Conservation (phyloP, 805 yeast genomes). For the Isabelozyma rhagii region DNA sequence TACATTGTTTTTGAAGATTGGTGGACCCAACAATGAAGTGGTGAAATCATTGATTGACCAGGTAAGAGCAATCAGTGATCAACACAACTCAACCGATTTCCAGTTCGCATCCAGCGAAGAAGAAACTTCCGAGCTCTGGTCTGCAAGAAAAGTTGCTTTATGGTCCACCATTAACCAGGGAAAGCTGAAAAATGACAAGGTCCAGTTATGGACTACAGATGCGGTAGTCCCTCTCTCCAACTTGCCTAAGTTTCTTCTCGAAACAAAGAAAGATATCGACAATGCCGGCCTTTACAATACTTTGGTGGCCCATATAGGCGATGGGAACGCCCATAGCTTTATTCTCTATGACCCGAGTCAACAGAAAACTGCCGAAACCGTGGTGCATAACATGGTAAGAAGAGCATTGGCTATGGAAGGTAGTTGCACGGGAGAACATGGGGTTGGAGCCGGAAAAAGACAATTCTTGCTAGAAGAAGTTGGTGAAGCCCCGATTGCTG, state of each 20-base stretch:
- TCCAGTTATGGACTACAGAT: slow-evolving; percentile 71
- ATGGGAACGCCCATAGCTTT: slow-evolving; percentile 76
- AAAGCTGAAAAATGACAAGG: slow-evolving; percentile 28
- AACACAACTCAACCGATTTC: slow-evolving; percentile 45
- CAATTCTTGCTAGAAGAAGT: slow-evolving; percentile 57
- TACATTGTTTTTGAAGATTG: slow-evolving; percentile 61
- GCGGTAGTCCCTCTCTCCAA: slow-evolving; percentile 78
- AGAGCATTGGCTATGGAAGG: slow-evolving; percentile 48
- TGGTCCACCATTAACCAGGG: slow-evolving; percentile 40
- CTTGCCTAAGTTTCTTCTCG: slow-evolving; percentile 59
- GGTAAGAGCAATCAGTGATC: slow-evolving; percentile 29
- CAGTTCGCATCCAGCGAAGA: slow-evolving; percentile 60
- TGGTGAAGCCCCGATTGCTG: slow-evolving; percentile 59
- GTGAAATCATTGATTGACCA: slow-evolving; percentile 29
- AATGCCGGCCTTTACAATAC: slow-evolving; percentile 52
- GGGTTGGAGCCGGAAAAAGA: slow-evolving; percentile 76
- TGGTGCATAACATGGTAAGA: slow-evolving; percentile 24
- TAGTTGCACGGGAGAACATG: slow-evolving; percentile 85
- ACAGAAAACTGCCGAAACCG: slow-evolving; percentile 34
- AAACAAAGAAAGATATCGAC: slow-evolving; percentile 58
- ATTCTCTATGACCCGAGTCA: slow-evolving; percentile 57
- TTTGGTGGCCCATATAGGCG: slow-evolving; percentile 79
- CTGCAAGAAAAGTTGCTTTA: slow-evolving; percentile 64
- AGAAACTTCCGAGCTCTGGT: slow-evolving; percentile 67
- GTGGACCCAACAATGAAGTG: slow-evolving; percentile 26